phyloP scores from a whole-genome alignment of 2,329 filamentous ascomycete genomes.

The Cladophialophora carrionii region DNA sequence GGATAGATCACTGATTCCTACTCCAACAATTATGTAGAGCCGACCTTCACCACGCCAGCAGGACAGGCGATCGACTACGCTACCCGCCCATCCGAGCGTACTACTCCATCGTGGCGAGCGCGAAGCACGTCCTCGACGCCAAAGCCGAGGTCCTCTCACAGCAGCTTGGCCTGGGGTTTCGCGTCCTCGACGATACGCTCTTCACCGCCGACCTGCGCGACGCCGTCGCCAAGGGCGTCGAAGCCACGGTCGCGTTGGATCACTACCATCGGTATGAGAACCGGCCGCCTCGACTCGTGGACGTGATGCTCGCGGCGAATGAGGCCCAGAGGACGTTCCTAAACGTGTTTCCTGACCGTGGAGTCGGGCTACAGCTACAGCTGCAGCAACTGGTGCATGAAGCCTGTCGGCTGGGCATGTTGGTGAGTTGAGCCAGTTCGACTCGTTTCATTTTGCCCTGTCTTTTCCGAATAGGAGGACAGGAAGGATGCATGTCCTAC shows the following conservation, averaged over 20 bases:
- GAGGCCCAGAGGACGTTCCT: conserved; percentile 6
- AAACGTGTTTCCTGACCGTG: not conserved
- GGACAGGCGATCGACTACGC: conserved; percentile 7
- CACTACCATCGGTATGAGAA: conserved; percentile 9
- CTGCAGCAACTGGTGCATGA: not conserved
- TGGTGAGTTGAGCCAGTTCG: not conserved
- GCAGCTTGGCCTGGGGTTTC: not conserved
- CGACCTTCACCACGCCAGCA: conserved; percentile 1
- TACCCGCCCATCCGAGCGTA: conserved; percentile 6
- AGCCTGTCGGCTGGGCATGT: not conserved
- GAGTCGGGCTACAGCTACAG: not conserved
- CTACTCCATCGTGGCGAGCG: conserved; percentile 1
- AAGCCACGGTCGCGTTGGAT: conserved; percentile 7
- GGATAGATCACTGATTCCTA: no score
- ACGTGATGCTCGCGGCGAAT: conserved; percentile 9
- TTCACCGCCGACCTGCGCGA: not conserved
- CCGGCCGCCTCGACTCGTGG: not conserved
- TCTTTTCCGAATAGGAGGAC: no score
- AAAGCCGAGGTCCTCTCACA: not conserved
- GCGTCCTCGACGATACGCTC: not conserved
- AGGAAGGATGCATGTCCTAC: no score
- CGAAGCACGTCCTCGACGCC: conserved; percentile 2
- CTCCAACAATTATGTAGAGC: no score
- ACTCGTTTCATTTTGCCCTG: no score
- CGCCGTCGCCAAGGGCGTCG: not conserved